Conservation (phyloP, 2,329 filamentous ascomycete genomes). For the Aspergillus tamarii region DNA sequence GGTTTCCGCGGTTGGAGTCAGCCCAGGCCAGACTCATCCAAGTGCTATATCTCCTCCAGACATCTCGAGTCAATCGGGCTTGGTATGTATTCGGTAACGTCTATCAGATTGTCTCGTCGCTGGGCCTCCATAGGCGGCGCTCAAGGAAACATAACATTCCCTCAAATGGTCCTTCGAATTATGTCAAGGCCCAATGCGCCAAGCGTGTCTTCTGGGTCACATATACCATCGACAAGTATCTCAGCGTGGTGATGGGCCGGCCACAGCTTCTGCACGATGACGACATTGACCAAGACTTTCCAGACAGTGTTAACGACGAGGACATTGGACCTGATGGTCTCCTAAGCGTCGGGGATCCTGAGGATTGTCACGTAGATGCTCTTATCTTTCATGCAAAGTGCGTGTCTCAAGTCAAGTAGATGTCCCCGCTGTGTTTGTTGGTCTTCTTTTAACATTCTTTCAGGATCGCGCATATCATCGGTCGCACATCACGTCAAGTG, state of each 20-base stretch:
- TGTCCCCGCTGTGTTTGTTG: background rate
- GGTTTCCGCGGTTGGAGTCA: conserved; percentile 43
- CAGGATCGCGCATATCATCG: conserved; percentile 29
- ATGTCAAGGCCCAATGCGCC: conserved; percentile 44
- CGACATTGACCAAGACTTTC: conserved; percentile 62
- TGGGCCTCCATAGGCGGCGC: conserved; percentile 26
- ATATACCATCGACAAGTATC: conserved; percentile 61
- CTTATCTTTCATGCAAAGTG: conserved; percentile 50
- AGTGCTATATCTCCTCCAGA: conserved; percentile 50
- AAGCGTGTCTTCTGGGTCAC: conserved; percentile 62
- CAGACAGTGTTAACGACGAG: conserved; percentile 53
- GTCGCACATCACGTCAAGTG: conserved; percentile 27
- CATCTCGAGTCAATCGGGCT: conserved; percentile 53
- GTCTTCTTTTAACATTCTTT: background rate
- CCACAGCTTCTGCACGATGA: conserved; percentile 62
- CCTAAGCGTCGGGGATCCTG: conserved; percentile 25
- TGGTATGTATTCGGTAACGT: conserved; percentile 53
- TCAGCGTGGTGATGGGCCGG: conserved; percentile 60
- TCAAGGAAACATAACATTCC: conserved; percentile 20
- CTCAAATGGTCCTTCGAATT: conserved; percentile 24
- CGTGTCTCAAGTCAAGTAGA: background rate
- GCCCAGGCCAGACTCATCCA: conserved; percentile 49
- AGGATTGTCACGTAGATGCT: conserved; percentile 29
- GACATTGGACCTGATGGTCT: conserved; percentile 50
- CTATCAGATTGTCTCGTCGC: conserved; percentile 41